Evolutionary conservation across 2,329 filamentous ascomycete species (phyloP), one percentile per base, ranked within the genome.

Genomic region (Venturia nashicola): DNA sequence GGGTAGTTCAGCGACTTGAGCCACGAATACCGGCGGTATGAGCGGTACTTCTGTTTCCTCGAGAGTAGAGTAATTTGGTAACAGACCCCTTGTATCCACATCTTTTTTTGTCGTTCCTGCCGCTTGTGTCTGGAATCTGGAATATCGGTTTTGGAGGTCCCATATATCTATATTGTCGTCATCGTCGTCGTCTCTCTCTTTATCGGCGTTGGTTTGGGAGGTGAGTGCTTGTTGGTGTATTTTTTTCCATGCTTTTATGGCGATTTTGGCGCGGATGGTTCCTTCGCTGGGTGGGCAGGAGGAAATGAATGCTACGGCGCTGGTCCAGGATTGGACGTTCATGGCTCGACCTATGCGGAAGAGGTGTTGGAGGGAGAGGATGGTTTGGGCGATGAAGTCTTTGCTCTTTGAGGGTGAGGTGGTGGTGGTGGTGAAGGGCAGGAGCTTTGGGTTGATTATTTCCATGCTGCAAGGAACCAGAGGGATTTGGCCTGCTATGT

Each of bases 401-500:
- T 65, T 66, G 27, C 63, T 59, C 5, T 63, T 69, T 20, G 67
- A 55, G 36, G 36, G 36, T 39, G 36, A 11, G 32, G 23, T 3
- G 7, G 36, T 39, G 3, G 55, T 18, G 36, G 23, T 27, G 20
- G 39, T 16, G 43, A 40, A 40, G 34, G 44, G 59, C 14, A 59
- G 5, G 51, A 57, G 32, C 1, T 63, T 23, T 20, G 70, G 71
- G 0, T 71, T 65, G 61, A 80, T 69, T 1, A 90, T 73, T 2
- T 75, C 70, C 93, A 97, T 97, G 4, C 83, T 87, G 4, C 86
- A 82, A 0, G 94, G 92, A 5, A 93, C 76, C 3, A 99, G 82
- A 1, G 93, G 91, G 61, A 99, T 97, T 75, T 97, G 94, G 0
- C 94, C 94, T 0, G 94, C 92, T 43, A 97, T 81, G 63, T 86